These are phyloP conservation scores for Agrostemma githago DNA, from an alignment of 148 eudicot species.

Conservation along the genomic window DNA sequence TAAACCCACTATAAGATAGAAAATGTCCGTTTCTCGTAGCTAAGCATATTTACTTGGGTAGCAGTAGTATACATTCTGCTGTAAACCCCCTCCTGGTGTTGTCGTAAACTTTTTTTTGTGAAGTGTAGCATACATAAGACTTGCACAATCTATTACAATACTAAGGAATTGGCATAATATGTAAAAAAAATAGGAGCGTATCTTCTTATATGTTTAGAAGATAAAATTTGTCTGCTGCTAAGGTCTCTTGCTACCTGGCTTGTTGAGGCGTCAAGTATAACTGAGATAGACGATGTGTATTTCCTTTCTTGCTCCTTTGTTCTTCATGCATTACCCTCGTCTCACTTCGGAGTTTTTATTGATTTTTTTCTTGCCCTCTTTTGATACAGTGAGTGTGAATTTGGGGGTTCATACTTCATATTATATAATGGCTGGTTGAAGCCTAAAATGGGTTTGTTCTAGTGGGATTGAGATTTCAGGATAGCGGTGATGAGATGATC, in stretches of 20 bases:
- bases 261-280: background rate
- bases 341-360: background rate
- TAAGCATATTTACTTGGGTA: constrained; percentile 13
- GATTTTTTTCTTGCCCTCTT: background rate
- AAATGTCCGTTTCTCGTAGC: constrained; percentile 6
- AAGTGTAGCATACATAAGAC: constrained; percentile 16
- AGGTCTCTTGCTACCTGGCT: constrained; percentile 2
- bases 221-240: constrained; percentile 1
- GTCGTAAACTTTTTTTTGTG: constrained; percentile 18
- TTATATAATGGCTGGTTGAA: background rate
- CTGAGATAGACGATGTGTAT: background rate
- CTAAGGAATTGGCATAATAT: constrained; percentile 18
- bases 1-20: constrained; percentile 11
- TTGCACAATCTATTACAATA: constrained; percentile 10
- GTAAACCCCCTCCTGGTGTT: background rate
- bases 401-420: background rate
- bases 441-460: background rate
- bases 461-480: too few species aligned
- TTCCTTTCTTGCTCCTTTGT: background rate
- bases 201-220: constrained; percentile 6
- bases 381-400: background rate
- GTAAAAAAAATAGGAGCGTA: background rate
- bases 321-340: background rate
- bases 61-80: background rate
- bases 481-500: background rate